Conservation (phyloP, 2,329 filamentous ascomycete species). For the Phialophora verrucosa region DNA sequence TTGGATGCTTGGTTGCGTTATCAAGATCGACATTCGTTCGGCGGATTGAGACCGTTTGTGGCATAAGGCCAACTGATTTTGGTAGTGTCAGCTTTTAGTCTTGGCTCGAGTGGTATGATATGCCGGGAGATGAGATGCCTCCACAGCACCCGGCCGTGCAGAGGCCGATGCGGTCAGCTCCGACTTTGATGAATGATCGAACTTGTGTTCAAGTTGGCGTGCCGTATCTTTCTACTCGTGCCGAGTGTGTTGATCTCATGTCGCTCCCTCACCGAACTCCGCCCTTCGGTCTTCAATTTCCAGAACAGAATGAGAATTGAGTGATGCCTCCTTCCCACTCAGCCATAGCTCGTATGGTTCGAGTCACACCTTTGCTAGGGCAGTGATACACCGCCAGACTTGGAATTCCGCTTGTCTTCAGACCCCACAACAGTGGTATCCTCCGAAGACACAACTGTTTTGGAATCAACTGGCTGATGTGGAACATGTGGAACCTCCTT, state of each 20-base stretch:
- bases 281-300: not conserved
- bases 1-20: not conserved
- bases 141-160: not conserved
- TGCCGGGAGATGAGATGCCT: not conserved
- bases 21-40: not conserved
- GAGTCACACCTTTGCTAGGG: not conserved
- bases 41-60: not conserved
- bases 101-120: not conserved
- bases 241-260: not conserved
- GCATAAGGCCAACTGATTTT: not conserved
- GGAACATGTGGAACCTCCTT: constrained; percentile 7
- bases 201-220: not conserved
- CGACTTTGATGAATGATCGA: not conserved
- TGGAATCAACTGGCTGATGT: not conserved
- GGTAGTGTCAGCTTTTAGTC: not conserved
- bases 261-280: not conserved
- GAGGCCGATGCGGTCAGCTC: not conserved
- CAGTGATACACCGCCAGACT: not conserved
- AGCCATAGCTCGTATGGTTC: not conserved
- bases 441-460: constrained; percentile 12
- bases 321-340: not conserved
- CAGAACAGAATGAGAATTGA: not conserved
- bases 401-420: not conserved
- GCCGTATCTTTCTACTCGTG: not conserved
- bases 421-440: constrained; percentile 8